phyloP scores from a whole-genome alignment of 495 filamentous ascomycete species.

The Podospora tetraspora region DNA sequence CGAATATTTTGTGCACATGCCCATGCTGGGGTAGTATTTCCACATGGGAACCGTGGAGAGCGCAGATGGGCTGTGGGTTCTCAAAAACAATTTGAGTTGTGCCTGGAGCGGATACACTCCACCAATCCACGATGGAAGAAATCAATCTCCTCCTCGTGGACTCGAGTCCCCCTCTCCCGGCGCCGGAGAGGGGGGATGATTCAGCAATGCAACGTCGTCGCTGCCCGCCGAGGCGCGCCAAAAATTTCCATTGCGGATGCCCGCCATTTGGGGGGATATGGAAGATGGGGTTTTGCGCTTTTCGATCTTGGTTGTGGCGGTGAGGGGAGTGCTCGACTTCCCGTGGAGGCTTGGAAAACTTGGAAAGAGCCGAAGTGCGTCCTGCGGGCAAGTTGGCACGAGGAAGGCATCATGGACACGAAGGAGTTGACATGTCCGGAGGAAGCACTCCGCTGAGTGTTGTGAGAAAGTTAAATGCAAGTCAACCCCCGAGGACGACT shows the following conservation, averaged over 20 bases:
- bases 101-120: neutral
- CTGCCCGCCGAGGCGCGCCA: neutral
- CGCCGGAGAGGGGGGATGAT: neutral
- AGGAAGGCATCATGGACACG: neutral
- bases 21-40: too few species aligned
- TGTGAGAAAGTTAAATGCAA: neutral
- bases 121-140: neutral
- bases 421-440: neutral
- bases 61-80: too few species aligned
- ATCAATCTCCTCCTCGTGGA: too few species aligned
- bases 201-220: neutral
- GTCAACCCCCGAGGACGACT: neutral
- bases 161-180: too few species aligned
- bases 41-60: too few species aligned
- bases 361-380: neutral
- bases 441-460: neutral
- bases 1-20: neutral
- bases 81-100: neutral
- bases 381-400: too few species aligned
- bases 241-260: neutral
- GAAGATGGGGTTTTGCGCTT: neutral
- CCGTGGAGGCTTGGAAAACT: neutral
- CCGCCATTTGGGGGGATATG: neutral
- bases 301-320: neutral
- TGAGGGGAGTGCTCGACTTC: too few species aligned